These are phyloP conservation scores for Dinochytrium kinnereticum DNA, from an alignment of 371 early-diverging fungal genomes.

Conservation along the genomic window DNA sequence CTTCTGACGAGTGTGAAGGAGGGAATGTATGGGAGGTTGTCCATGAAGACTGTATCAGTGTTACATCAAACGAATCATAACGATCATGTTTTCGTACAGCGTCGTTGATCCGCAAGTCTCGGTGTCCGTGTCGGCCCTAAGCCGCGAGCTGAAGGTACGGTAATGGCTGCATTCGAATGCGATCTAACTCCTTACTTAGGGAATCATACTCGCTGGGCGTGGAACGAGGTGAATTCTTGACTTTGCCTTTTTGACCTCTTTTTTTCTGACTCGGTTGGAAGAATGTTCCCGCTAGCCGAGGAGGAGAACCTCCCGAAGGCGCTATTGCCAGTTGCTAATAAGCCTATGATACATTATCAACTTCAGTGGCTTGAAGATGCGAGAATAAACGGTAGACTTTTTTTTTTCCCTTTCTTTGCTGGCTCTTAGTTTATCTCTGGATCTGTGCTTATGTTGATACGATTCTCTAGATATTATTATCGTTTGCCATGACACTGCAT, in stretches of 20 bases:
- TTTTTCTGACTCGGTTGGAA: background rate
- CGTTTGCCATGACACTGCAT: conserved; percentile 64
- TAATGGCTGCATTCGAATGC: background rate
- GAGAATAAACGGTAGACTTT: conserved; percentile 72
- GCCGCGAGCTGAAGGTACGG: conserved; percentile 8
- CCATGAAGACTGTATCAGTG: background rate
- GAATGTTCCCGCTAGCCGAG: conserved; percentile 77
- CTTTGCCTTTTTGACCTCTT: background rate
- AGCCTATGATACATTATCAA: conserved; percentile 89
- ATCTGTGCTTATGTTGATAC: too few relatives aligned
- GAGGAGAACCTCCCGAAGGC: conserved; percentile 84
- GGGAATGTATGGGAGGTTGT: too few relatives aligned
- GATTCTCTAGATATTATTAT: conserved; percentile 89
- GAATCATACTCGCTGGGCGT: conserved; percentile 78
- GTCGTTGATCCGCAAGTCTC: background rate
- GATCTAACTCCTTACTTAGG: conserved; percentile 41
- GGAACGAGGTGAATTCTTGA: conserved; percentile 55
- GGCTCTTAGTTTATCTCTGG: too few relatives aligned
- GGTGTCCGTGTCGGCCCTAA: conserved; percentile 5
- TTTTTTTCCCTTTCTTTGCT: background rate
- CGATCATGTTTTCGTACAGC: too few relatives aligned
- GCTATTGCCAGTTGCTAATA: conserved; percentile 89
- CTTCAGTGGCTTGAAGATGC: conserved; percentile 92
- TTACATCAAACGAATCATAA: background rate
- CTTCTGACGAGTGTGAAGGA: too few relatives aligned